Base-by-base conservation (phyloP, 345 rosid species). In the Pseudoturritis turrita region DNA sequence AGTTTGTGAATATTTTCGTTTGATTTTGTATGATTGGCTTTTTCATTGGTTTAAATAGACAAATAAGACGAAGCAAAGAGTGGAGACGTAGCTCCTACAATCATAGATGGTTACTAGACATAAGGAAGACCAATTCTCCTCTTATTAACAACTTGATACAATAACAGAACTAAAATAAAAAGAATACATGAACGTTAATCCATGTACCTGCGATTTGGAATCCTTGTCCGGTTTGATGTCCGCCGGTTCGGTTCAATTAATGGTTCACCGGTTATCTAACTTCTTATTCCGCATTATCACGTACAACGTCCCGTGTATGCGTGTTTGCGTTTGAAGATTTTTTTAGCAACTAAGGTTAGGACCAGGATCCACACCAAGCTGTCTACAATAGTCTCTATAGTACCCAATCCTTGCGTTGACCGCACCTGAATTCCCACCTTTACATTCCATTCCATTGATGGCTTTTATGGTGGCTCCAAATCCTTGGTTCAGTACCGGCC, bases 371-470 rank as follows among this genome's bases (percentile, higher is more conserved):
- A 77, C 81, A 50, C 79, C 80, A 51, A 78, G 77, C 64, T 78
- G 77, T 13, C 46, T 22, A 61, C 90, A 86, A 45, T 78, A 86
- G 19, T 82, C 73, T 4, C 70, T 83, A 44, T 72, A 83, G 44
- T 46, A 63, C 18, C 22, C 40, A 45, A 63, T 26, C 40, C 68
- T 44, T 25, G 54, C 54, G 2, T 40, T 19, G 28, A 63, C 68
- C 0, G 54, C 39, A 18, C 22, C 43, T n/a, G 55, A 31, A 28
- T 44, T 46, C 35, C 54, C 40, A 26, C 68, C 55, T 22, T 46
- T 15, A 17, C 53, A 63, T 9, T 63, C 68, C 22, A 63, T 46
- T 9, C 37, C 50, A 41, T 25, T 41, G 65, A 60, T 40, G 50
- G 50, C 65, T 60, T 12, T 60, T 13, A 60, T 60, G 13, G 65